Conservation (phyloP, 2,329 filamentous ascomycete genomes). For the Cladosporium sp. region DNA sequence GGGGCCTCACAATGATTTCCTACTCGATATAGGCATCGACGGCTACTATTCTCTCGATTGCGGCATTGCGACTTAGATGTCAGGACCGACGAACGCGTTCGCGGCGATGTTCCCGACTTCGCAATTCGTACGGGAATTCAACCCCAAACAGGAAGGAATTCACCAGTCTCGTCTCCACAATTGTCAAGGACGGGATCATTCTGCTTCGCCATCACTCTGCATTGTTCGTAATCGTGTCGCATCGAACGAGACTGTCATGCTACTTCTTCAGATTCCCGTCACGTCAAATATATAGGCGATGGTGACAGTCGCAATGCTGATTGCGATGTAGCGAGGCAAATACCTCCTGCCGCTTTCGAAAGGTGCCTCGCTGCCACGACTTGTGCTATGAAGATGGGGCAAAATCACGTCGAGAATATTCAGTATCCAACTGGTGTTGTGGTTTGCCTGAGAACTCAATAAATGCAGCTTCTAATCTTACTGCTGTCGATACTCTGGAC, state of each 20-base stretch:
- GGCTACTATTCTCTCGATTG: background rate
- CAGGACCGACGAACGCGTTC: constrained; percentile 11
- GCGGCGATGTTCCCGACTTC: constrained; percentile 3
- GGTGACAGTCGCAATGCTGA: background rate
- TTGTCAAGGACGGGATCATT: too few species aligned
- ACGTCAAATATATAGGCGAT: background rate
- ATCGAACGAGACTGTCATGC: background rate
- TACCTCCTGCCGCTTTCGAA: background rate
- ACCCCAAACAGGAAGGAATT: constrained; percentile 3
- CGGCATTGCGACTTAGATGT: background rate
- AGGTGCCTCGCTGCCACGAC: background rate
- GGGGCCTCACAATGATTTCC: background rate
- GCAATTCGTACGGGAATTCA: constrained; percentile 7
- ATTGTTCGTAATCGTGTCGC: background rate
- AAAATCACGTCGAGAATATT: background rate
- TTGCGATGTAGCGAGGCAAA: background rate
- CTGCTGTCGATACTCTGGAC: background rate
- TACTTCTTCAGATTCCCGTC: background rate
- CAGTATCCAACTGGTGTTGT: background rate
- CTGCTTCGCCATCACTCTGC: background rate
- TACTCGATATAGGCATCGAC: background rate
- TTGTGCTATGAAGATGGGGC: background rate
- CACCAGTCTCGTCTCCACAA: background rate
- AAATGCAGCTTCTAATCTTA: too few species aligned
- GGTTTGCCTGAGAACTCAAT: too few species aligned